Evolutionary conservation across 2,329 filamentous ascomycete genomes (phyloP).

Genomic region (Talaromyces sp.): DNA sequence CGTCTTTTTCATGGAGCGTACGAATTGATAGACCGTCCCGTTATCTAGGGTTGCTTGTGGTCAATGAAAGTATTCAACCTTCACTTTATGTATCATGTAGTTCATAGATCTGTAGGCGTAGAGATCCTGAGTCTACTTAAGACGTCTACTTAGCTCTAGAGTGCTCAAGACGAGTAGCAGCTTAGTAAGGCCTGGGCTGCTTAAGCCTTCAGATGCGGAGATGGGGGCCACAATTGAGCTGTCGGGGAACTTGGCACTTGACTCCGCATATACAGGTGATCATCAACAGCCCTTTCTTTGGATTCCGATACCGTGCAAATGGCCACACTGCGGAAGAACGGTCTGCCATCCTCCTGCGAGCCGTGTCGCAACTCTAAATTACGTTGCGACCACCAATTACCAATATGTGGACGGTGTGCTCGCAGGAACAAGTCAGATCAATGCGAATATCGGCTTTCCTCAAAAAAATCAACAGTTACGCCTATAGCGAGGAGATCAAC

Average conservation of each 20-base stretch:
- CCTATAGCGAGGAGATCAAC: not conserved
- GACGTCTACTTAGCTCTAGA: too few species aligned
- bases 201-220: too few species aligned
- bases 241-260: too few species aligned
- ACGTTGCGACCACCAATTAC: conserved; percentile 23
- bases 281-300: too few species aligned
- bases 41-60: conserved; percentile 11
- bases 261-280: too few species aligned
- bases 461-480: not conserved
- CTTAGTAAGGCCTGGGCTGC: too few species aligned
- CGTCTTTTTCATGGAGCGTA: conserved; percentile 20
- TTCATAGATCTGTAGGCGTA: too few species aligned
- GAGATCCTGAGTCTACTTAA: too few species aligned
- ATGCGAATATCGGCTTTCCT: conserved; percentile 19
- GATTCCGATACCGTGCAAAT: not conserved
- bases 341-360: conserved; percentile 23
- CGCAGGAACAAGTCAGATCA: conserved; percentile 15
- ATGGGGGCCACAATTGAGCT: too few species aligned
- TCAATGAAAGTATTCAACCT: not conserved
- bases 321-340: conserved; percentile 10
- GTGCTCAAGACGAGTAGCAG: too few species aligned
- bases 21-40: conserved; percentile 24
- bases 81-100: too few species aligned
- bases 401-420: conserved; percentile 21
- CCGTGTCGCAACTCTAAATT: conserved; percentile 28